These are phyloP conservation scores for Blastocystis sp. DNA, from an alignment of 352 stramenopile genomes.

Conservation along the genomic window DNA sequence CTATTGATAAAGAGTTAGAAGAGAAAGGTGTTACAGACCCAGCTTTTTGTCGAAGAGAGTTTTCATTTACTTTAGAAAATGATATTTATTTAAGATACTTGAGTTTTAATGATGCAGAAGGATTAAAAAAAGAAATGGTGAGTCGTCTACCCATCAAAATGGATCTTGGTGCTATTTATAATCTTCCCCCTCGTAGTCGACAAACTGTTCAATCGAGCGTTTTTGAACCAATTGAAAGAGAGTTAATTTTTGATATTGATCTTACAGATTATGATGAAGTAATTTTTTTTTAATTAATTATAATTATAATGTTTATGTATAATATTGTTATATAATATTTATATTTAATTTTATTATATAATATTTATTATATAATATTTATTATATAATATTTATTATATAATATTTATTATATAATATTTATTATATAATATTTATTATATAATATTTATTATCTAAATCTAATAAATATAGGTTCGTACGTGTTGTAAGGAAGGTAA, in stretches of 20 bases:
- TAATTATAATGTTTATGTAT: too few relatives aligned
- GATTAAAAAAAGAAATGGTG: conserved; percentile 14
- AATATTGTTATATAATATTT: too few relatives aligned
- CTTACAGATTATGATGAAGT: conserved; percentile 78
- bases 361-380: too few relatives aligned
- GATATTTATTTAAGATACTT: conserved; percentile 98
- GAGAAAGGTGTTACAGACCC: too few relatives aligned
- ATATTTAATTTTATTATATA: too few relatives aligned
- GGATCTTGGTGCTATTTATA: conserved; percentile 90
- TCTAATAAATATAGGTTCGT: conserved; percentile 75
- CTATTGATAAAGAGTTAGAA: too few relatives aligned
- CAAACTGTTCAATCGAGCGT: conserved; percentile 44
- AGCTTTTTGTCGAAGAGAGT: conserved; percentile 70
- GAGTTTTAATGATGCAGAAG: conserved; percentile 55
- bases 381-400: too few relatives aligned
- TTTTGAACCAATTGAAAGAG: conserved; percentile 72
- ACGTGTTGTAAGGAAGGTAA: conserved; percentile 65
- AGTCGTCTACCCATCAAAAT: conserved; percentile 89
- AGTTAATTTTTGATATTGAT: conserved; percentile 99
- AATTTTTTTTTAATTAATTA: background rate
- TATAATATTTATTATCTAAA: too few relatives aligned
- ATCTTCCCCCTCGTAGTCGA: conserved; percentile 47
- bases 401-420: too few relatives aligned
- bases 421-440: too few relatives aligned
- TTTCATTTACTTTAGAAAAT: conserved; percentile 87